phyloP scores from a whole-genome alignment of 202 grass and related monocot genomes.

The Miscanthus sacchariflorus region DNA sequence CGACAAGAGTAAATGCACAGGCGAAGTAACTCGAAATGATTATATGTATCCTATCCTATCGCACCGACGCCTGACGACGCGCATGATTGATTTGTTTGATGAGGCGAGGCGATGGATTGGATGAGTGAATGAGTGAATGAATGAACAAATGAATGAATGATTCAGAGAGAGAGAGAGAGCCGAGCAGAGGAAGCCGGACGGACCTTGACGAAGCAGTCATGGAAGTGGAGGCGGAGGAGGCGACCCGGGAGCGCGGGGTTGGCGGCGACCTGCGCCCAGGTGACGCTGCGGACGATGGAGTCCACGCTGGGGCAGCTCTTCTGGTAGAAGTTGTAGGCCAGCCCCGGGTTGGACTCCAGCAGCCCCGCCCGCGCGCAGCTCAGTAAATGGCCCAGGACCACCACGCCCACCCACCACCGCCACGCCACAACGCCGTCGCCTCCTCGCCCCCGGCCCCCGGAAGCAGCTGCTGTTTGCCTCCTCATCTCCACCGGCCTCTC shows the following conservation, averaged over 20 bases:
- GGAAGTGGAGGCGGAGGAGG: constrained; percentile 85
- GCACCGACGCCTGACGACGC: neutral
- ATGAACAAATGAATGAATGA: neutral
- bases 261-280: constrained; percentile 44
- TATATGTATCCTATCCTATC: neutral
- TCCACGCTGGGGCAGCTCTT: constrained; percentile 68
- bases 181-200: neutral
- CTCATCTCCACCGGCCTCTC: neutral
- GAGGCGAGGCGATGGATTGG: neutral
- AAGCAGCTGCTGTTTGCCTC: neutral
- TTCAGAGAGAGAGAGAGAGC: too few species aligned
- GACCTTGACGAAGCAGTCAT: constrained; percentile 93
- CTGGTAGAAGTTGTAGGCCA: constrained; percentile 73
- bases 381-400: constrained; percentile 46
- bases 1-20: constrained; percentile 18
- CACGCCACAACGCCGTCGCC: neutral
- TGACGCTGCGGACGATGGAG: constrained; percentile 49
- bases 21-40: neutral
- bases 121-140: neutral
- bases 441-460: constrained; percentile 14
- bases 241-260: constrained; percentile 57
- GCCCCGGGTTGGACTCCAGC: constrained; percentile 56
- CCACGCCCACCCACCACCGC: constrained; percentile 27
- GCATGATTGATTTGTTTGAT: neutral
- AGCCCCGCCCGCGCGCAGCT: constrained; percentile 32